Base-by-base conservation (phyloP, 2,329 filamentous ascomycete genomes). In the Ploettnerulaceae sp. region DNA sequence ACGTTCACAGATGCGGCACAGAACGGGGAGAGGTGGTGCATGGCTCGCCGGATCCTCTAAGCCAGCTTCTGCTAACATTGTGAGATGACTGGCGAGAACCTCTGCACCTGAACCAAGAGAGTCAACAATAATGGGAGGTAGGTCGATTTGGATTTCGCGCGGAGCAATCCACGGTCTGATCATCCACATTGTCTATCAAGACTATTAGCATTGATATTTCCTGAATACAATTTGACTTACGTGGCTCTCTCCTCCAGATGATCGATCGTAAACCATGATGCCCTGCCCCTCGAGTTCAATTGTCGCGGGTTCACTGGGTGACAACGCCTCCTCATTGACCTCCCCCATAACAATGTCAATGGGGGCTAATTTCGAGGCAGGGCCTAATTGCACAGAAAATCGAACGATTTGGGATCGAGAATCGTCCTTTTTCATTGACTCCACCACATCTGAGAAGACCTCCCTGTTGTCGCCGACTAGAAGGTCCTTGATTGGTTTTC, bases 1-100 rank as follows among this genome's bases (percentile, higher is more conserved):
- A 44, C 93, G 87, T 65, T 98, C 93, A 66, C 93, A 98, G 45
- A 98, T 97, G 42, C 93, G 89, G 66, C 93, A 98, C 12, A 98
- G 77, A 4, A 97, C 85, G 0, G 89, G 88, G 8, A 82, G 74
- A 0, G 91, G 89, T 2, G 89, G 88, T 7, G 89, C 82, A 63
- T 90, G 83, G 60, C 84, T 81, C 39, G 79, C 78, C 15, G 86
- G 82, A 53, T 86, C 88, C 31, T 86, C 84, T 21, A 83, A 74
- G 39, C 86, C 88, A 31, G 82, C 81, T 64, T 98, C 93, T 37
- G 93, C 89, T 26, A 98, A 75, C 50, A 82, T 81, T 5, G 89
- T 97, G 44, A 98, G 79, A 68, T 97, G 95, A 63, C 90, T 89
- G 39, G 94, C 93, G 25, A 98, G 77, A 44, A 98, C 84, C 67